These are phyloP conservation scores for Hypoxylon sp. DNA, from an alignment of 2,329 filamentous ascomycete genomes.

Conservation along the genomic window DNA sequence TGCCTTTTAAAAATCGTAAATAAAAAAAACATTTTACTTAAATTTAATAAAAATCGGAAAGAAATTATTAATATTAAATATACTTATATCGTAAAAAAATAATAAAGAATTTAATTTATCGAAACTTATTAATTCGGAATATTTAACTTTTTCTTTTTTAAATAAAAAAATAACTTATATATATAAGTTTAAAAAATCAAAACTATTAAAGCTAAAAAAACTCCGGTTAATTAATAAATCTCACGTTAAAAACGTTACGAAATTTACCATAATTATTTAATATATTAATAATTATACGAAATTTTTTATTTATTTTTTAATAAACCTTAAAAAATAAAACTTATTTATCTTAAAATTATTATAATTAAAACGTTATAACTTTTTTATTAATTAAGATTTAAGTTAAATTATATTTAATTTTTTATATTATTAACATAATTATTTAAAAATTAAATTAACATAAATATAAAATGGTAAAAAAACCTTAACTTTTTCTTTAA, in stretches of 20 bases:
- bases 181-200: no score
- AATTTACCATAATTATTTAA: not conserved
- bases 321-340: not conserved
- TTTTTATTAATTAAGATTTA: not conserved
- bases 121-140: no score
- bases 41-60: no score
- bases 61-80: no score
- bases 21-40: no score
- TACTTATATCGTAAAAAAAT: no score
- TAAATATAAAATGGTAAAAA: not conserved
- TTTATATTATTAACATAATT: not conserved
- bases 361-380: not conserved
- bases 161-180: no score
- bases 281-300: not conserved
- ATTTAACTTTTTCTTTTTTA: no score
- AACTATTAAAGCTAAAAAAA: not conserved
- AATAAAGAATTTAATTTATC: no score
- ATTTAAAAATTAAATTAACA: not conserved
- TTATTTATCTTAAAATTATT: not conserved
- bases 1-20: no score
- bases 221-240: not conserved
- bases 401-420: not conserved
- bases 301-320: not conserved
- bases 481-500: not conserved
- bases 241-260: not conserved